phyloP scores from a whole-genome alignment of 805 yeast genomes.

The Komagataella ulmi region DNA sequence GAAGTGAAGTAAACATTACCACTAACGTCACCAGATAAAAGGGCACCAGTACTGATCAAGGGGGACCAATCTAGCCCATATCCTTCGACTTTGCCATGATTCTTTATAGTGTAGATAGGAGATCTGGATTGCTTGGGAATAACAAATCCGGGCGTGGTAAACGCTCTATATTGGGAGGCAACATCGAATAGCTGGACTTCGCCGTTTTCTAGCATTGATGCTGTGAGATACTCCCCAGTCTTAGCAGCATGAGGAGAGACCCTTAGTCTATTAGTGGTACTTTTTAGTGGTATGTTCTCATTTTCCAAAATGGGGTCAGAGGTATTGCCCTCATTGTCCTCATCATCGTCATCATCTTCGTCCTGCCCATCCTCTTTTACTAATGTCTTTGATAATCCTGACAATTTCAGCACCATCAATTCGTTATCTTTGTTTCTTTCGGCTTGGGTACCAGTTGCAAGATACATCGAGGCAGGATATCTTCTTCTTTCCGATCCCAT shows the following conservation, averaged over 20 bases:
- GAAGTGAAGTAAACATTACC: slow-evolving; percentile 75
- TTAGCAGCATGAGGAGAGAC: slow-evolving; percentile 63
- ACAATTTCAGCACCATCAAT: slow-evolving; percentile 68
- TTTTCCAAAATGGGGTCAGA: slow-evolving; percentile 81
- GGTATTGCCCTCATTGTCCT: slow-evolving; percentile 53
- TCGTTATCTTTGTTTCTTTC: slow-evolving; percentile 79
- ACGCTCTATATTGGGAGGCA: slow-evolving; percentile 65
- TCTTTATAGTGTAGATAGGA: slow-evolving; percentile 70
- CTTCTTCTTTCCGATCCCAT: slow-evolving; percentile 81
- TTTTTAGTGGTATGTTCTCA: slow-evolving; percentile 61
- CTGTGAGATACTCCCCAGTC: slow-evolving; percentile 76
- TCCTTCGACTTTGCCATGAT: slow-evolving; percentile 94
- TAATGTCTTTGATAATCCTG: slow-evolving; percentile 73
- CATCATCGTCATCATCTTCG: slow-evolving; percentile 60
- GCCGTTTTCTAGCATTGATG: slow-evolving; percentile 82
- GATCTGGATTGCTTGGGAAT: slow-evolving; percentile 67
- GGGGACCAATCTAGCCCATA: slow-evolving; percentile 98
- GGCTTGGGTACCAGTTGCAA: slow-evolving; percentile 93
- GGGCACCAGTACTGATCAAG: slow-evolving; percentile 59
- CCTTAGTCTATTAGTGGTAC: slow-evolving; percentile 83
- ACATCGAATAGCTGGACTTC: slow-evolving; percentile 80
- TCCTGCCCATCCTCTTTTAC: slow-evolving; percentile 74
- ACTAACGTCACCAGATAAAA: slow-evolving; percentile 78
- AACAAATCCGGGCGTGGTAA: slow-evolving; percentile 77
- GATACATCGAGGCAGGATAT: slow-evolving; percentile 76